Conservation (phyloP, 2,329 filamentous ascomycete genomes). For the Pleoardoris graminearum region DNA sequence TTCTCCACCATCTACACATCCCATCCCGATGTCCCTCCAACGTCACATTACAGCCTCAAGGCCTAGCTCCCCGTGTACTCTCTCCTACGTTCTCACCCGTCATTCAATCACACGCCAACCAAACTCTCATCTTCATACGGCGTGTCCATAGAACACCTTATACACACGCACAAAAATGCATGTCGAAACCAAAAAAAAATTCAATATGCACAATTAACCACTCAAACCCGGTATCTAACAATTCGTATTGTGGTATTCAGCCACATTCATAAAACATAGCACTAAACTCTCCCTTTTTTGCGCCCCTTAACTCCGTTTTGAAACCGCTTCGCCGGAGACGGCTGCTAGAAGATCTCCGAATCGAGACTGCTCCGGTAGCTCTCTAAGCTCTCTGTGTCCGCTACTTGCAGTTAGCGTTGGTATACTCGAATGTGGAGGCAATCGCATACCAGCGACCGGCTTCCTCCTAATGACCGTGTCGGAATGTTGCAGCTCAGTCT, state of each 20-base stretch:
- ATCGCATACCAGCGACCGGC: conserved; percentile 38
- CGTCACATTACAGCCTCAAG: no score
- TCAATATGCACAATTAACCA: not conserved
- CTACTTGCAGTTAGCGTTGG: conserved; percentile 13
- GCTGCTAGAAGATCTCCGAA: conserved; percentile 41
- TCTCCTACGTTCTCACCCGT: no score
- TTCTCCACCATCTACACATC: no score
- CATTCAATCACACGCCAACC: no score
- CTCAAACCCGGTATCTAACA: not conserved
- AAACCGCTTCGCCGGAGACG: not conserved
- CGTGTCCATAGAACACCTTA: not conserved
- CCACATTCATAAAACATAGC: not conserved
- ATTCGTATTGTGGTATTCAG: not conserved
- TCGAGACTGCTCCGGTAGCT: conserved; percentile 42
- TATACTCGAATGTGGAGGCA: not conserved
- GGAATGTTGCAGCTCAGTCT: conserved; percentile 30
- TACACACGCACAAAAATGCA: not conserved
- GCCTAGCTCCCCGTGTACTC: no score
- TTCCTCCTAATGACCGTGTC: conserved; percentile 44
- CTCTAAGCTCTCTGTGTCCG: conserved; percentile 37
- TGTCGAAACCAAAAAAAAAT: not conserved
- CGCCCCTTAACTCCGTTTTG: not conserved
- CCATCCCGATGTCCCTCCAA: no score
- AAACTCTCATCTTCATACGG: conserved; percentile 16
- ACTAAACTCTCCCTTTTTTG: not conserved